Percentiles rank a stretch among this genome's conserved stretches.
Conservation (phyloP, 1,284 basidiomycete species). For the Uromyces viciae-fabae region DNA sequence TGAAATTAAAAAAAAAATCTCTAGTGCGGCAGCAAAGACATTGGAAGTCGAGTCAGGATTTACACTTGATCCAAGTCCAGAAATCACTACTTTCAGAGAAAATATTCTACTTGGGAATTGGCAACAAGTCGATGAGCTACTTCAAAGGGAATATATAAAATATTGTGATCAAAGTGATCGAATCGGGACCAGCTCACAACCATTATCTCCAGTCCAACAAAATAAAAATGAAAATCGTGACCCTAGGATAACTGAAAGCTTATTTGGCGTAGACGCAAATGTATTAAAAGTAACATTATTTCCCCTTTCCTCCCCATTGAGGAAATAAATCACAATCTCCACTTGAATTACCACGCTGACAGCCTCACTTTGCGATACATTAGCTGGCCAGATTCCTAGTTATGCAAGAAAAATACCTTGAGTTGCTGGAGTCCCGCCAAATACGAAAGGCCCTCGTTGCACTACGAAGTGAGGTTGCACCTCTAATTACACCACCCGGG, state of each 20-base stretch:
- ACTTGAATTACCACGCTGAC: no score
- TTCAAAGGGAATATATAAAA: constrained; percentile 58
- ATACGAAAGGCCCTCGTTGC: constrained; percentile 78
- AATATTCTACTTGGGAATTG: constrained; percentile 80
- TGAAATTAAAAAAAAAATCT: not conserved
- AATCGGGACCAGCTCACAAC: not conserved
- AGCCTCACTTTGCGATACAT: constrained; percentile 30
- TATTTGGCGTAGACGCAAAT: constrained; percentile 64
- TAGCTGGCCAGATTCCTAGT: constrained; percentile 82
- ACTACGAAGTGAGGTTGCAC: constrained; percentile 79
- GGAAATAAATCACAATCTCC: no score
- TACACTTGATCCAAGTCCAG: constrained; percentile 72
- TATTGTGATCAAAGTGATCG: constrained; percentile 14
- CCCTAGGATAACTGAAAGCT: constrained; percentile 65
- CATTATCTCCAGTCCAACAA: not conserved
- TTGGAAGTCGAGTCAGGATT: constrained; percentile 91
- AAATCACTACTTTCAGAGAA: constrained; percentile 70
- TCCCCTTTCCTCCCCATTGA: not conserved
- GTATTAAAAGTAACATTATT: constrained; percentile 49
- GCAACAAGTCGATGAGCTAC: constrained; percentile 70
- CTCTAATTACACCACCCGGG: constrained; percentile 52
- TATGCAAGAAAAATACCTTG: constrained; percentile 90
- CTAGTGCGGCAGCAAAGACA: constrained; percentile 80
- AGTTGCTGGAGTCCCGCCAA: constrained; percentile 78
- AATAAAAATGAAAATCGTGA: constrained; percentile 47